Evolutionary conservation across 2,329 filamentous ascomycete genomes (phyloP).

Genomic region (Acrocalymma vagum): DNA sequence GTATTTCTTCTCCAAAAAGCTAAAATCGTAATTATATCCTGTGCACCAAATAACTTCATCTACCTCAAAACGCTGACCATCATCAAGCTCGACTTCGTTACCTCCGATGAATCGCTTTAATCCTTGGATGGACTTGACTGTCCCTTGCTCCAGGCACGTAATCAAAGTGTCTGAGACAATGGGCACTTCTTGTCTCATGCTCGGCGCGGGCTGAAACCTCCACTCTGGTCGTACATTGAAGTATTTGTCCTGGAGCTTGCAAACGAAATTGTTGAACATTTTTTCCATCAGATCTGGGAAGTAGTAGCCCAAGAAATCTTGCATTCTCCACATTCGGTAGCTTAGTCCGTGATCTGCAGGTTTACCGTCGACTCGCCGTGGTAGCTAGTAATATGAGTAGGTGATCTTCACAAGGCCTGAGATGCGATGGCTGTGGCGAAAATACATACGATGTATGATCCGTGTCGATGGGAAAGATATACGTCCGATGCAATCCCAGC

Average conservation of each 20-base stretch:
- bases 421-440: not conserved
- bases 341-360: slow-evolving; percentile 25
- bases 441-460: slow-evolving; percentile 23
- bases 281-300: slow-evolving; percentile 24
- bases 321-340: slow-evolving; percentile 19
- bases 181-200: slow-evolving; percentile 18
- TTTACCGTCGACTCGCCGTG: slow-evolving; percentile 19
- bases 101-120: slow-evolving; percentile 17
- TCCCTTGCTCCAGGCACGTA: slow-evolving; percentile 22
- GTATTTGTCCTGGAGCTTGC: slow-evolving; percentile 25
- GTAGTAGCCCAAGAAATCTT: slow-evolving; percentile 16
- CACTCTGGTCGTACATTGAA: slow-evolving; percentile 32
- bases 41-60: slow-evolving; percentile 48
- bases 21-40: slow-evolving; percentile 42
- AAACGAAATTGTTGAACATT: slow-evolving; percentile 26
- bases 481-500: slow-evolving; percentile 26
- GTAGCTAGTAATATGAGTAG: slow-evolving; percentile 22
- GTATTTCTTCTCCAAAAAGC: slow-evolving; percentile 30
- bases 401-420: not conserved
- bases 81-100: slow-evolving; percentile 34
- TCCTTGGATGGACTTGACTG: slow-evolving; percentile 24
- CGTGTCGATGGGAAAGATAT: slow-evolving; percentile 33
- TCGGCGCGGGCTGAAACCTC: slow-evolving; percentile 25
- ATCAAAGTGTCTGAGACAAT: slow-evolving; percentile 28
- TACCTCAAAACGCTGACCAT: slow-evolving; percentile 38